Conservation (phyloP, 2,329 filamentous ascomycete genomes). For the Diaporthe velutina region DNA sequence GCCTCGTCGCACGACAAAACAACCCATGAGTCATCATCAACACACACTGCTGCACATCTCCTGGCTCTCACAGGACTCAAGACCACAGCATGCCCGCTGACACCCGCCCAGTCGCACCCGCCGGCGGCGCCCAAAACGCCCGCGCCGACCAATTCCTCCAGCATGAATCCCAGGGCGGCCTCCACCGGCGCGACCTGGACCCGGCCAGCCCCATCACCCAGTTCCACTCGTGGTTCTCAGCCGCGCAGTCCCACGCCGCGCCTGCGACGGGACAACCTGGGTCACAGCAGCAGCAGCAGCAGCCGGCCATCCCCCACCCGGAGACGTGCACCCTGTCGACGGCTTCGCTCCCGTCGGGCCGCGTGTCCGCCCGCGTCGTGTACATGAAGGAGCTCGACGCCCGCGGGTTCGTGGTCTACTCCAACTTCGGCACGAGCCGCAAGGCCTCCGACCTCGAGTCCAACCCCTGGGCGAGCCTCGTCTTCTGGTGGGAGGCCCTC, state of each 20-base stretch:
- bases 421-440: conserved; percentile 86
- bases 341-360: conserved; percentile 83
- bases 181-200: conserved; percentile 73
- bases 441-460: conserved; percentile 76
- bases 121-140: conserved; percentile 65
- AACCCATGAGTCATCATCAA: conserved; percentile 30
- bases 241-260: conserved; percentile 66
- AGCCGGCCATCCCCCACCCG: conserved; percentile 74
- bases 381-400: conserved; percentile 96
- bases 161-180: conserved; percentile 60
- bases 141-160: conserved; percentile 84
- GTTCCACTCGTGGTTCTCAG: conserved; percentile 91
- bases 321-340: conserved; percentile 93
- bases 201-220: conserved; percentile 78
- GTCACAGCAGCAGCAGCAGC: conserved; percentile 43
- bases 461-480: conserved; percentile 85
- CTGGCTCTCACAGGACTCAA: not conserved
- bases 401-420: conserved; percentile 89
- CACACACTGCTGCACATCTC: not conserved
- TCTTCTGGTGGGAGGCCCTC: conserved; percentile 89
- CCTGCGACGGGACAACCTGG: not conserved
- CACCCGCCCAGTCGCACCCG: conserved; percentile 69
- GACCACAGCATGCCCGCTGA: not conserved
- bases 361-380: conserved; percentile 86
- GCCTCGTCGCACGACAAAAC: not conserved